Conservation (phyloP, 2,329 filamentous ascomycete genomes). For the Hypoxylon sp. region DNA sequence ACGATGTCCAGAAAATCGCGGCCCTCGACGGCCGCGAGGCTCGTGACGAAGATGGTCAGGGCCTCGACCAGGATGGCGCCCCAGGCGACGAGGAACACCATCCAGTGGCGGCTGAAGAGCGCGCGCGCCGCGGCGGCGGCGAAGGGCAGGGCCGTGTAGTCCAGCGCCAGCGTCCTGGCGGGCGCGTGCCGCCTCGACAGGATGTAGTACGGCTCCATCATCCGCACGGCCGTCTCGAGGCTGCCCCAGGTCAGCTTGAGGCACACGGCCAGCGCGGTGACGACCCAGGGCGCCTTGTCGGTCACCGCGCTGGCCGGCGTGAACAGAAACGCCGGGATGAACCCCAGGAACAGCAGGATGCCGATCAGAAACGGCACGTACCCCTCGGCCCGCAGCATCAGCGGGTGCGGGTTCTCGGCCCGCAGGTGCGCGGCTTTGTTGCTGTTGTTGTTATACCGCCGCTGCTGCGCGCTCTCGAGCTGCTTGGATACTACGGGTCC, state of each 20-base stretch:
- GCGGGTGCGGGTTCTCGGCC: constrained; percentile 71
- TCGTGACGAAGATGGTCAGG: constrained; percentile 73
- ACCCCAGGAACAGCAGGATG: constrained; percentile 62
- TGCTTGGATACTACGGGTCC: constrained; percentile 51
- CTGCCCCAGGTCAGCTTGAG: constrained; percentile 75
- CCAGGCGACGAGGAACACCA: constrained; percentile 74
- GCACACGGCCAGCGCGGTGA: constrained; percentile 71
- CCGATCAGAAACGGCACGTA: constrained; percentile 68
- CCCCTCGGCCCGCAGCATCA: constrained; percentile 70
- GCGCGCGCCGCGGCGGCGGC: constrained; percentile 70
- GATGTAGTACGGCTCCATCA: constrained; percentile 79
- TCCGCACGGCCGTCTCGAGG: constrained; percentile 73
- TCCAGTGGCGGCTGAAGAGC: constrained; percentile 68
- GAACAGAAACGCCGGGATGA: constrained; percentile 72
- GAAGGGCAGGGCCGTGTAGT: constrained; percentile 77
- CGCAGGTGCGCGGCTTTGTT: constrained; percentile 59
- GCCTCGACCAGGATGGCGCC: constrained; percentile 78
- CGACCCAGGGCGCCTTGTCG: constrained; percentile 69
- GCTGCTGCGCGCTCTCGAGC: too few relatives aligned
- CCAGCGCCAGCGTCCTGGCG: constrained; percentile 71
- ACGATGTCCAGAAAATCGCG: constrained; percentile 61
- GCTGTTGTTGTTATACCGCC: too few relatives aligned
- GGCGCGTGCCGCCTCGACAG: constrained; percentile 72
- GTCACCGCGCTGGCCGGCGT: constrained; percentile 62
- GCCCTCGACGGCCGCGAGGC: constrained; percentile 71